These are phyloP conservation scores for Penicillium salamii DNA, from an alignment of 495 filamentous ascomycete species.

Conservation along the genomic window DNA sequence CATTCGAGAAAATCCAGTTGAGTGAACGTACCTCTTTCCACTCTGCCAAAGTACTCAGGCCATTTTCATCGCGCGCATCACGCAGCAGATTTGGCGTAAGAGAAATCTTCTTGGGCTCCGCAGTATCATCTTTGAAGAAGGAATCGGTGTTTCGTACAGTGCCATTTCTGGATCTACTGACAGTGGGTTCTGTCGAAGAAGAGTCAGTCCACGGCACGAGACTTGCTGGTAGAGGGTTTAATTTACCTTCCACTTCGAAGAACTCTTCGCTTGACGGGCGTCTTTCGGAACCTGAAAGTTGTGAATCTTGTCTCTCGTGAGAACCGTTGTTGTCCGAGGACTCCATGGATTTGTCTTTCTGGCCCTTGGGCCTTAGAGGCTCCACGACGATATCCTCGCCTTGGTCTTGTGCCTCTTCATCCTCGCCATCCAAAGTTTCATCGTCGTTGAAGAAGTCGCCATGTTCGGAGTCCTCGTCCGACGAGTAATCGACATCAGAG, in stretches of 20 bases:
- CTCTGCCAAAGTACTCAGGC: conserved; percentile 58
- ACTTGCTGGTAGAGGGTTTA: neutral
- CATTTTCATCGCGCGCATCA: conserved; percentile 59
- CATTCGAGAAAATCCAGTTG: conserved; percentile 25
- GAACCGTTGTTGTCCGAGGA: conserved; percentile 24
- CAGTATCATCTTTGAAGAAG: conserved; percentile 94
- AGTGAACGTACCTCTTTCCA: conserved; percentile 58
- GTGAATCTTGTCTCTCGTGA: conserved; percentile 27
- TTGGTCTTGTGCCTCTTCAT: conserved; percentile 36
- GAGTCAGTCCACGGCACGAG: conserved; percentile 13
- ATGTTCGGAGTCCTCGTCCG: conserved; percentile 72
- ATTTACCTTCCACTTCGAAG: conserved; percentile 48
- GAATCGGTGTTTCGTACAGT: conserved; percentile 86
- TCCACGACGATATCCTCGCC: conserved; percentile 46
- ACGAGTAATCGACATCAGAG: conserved; percentile 84
- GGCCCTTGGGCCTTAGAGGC: conserved; percentile 41
- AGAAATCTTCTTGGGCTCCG: conserved; percentile 95
- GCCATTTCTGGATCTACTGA: conserved; percentile 74
- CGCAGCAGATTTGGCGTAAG: conserved; percentile 92
- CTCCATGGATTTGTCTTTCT: conserved; percentile 34
- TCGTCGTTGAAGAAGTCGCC: conserved; percentile 56
- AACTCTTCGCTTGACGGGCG: conserved; percentile 64
- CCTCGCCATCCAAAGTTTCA: conserved; percentile 41
- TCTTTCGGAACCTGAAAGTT: conserved; percentile 35
- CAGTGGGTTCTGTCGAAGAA: conserved; percentile 46